phyloP scores from a whole-genome alignment of 2,329 filamentous ascomycete genomes.

The Camillea tinctor region DNA sequence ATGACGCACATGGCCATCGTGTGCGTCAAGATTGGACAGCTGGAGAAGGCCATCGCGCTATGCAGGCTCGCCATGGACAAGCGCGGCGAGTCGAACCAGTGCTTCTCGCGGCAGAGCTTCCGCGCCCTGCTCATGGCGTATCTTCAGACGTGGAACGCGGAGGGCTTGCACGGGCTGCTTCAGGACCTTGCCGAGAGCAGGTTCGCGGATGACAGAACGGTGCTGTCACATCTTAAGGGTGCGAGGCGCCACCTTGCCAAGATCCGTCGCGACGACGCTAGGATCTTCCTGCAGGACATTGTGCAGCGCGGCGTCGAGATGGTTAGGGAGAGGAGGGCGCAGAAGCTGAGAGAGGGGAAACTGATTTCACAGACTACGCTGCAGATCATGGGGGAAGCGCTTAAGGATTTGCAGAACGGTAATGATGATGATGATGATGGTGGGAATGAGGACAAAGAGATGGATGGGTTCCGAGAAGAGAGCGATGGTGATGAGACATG shows the following conservation, averaged over 20 bases:
- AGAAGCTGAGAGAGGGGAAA: conserved; percentile 12
- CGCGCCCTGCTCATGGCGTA: conserved; percentile 25
- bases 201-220: conserved; percentile 18
- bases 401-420: conserved; percentile 12
- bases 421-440: too few species aligned
- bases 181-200: conserved; percentile 20
- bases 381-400: conserved; percentile 27
- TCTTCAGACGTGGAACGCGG: conserved; percentile 17
- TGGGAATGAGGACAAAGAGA: too few species aligned
- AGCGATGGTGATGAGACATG: too few species aligned
- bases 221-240: conserved; percentile 22
- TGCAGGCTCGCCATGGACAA: conserved; percentile 28
- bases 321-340: conserved; percentile 10
- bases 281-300: conserved; percentile 12
- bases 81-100: conserved; percentile 22
- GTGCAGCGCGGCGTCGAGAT: conserved; percentile 17
- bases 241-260: conserved; percentile 18
- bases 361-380: conserved; percentile 25
- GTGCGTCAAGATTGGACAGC: conserved; percentile 21
- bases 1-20: conserved; percentile 28
- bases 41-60: conserved; percentile 25
- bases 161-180: conserved; percentile 24
- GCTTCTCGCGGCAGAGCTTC: conserved; percentile 27
- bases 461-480: too few species aligned
- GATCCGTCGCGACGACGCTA: background rate